Evolutionary conservation across 1,284 basidiomycete genomes (phyloP).

Genomic region (Malassezia arunalokei): DNA sequence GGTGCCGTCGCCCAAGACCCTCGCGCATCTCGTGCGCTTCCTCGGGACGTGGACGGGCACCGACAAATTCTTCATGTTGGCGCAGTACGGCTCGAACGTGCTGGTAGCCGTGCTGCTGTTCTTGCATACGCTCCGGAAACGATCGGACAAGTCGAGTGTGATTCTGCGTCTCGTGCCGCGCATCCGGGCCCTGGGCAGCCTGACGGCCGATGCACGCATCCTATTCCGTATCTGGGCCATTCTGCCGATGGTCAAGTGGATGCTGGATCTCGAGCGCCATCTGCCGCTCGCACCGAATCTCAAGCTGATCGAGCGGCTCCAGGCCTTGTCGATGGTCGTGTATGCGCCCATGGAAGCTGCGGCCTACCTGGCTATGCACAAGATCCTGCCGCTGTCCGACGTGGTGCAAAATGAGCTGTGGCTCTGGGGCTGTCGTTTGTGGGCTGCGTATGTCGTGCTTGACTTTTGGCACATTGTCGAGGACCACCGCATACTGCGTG

Average conservation of each 20-base stretch:
- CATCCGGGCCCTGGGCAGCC: slow-evolving; percentile 23
- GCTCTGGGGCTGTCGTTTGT: slow-evolving; percentile 33
- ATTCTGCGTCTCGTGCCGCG: slow-evolving; percentile 20
- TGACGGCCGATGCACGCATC: slow-evolving; percentile 35
- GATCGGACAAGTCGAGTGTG: slow-evolving; percentile 19
- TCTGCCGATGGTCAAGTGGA: slow-evolving; percentile 45
- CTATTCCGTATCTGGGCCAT: slow-evolving; percentile 44
- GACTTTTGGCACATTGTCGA: slow-evolving; percentile 43
- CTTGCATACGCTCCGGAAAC: slow-evolving; percentile 29
- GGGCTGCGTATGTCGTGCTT: slow-evolving; percentile 42
- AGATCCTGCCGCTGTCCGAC: slow-evolving; percentile 28
- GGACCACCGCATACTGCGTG: slow-evolving; percentile 41
- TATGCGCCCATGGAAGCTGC: slow-evolving; percentile 45
- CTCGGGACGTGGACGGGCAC: slow-evolving; percentile 42
- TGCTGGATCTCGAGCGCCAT: slow-evolving; percentile 34
- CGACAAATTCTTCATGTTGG: slow-evolving; percentile 43
- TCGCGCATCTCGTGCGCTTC: slow-evolving; percentile 42
- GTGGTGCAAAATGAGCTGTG: slow-evolving; percentile 29
- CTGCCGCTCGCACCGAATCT: slow-evolving; percentile 36
- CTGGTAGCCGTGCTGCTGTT: slow-evolving; percentile 34
- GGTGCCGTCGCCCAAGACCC: slow-evolving; percentile 25
- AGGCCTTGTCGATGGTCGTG: slow-evolving; percentile 43
- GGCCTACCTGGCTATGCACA: slow-evolving; percentile 40
- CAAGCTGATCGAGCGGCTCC: slow-evolving; percentile 42
- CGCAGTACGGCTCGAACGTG: slow-evolving; percentile 38